Conservation (phyloP, 352 stramenopile species). For the Phytophthora citrophthora region DNA sequence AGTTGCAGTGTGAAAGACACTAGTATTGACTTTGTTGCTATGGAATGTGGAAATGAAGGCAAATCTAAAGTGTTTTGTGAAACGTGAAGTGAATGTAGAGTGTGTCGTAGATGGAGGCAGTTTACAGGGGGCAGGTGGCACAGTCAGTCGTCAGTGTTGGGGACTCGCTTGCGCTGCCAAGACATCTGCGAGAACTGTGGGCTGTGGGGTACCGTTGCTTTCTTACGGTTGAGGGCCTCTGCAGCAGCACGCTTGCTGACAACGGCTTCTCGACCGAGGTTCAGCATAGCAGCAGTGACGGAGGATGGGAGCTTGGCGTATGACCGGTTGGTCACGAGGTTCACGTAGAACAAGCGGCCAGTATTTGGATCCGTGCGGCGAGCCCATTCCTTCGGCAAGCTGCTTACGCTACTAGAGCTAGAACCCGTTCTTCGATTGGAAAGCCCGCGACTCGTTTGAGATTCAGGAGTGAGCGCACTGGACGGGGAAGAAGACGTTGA, state of each 20-base stretch:
- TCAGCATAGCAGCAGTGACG: conserved; percentile 73
- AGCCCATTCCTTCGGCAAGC: conserved; percentile 81
- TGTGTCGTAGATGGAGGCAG: conserved; percentile 16
- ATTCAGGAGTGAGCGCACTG: conserved; percentile 50
- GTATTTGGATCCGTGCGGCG: conserved; percentile 81
- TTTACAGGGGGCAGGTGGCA: conserved; percentile 9
- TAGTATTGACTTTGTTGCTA: conserved; percentile 3
- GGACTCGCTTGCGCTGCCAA: conserved; percentile 72
- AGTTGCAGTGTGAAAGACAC: conserved; percentile 18
- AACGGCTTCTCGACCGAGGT: conserved; percentile 41
- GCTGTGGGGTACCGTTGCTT: conserved; percentile 69
- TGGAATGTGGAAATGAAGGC: conserved; percentile 21
- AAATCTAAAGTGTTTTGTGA: conserved; percentile 23
- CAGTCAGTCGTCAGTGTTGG: conserved; percentile 42
- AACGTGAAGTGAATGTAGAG: conserved; percentile 13
- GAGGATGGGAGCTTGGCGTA: conserved; percentile 81
- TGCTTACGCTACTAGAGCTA: conserved; percentile 32
- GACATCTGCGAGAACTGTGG: conserved; percentile 86
- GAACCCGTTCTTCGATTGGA: conserved; percentile 38
- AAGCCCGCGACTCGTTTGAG: conserved; percentile 31
- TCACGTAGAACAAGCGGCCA: conserved; percentile 82
- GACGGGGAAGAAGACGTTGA: conserved; percentile 41
- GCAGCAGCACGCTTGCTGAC: conserved; percentile 34
- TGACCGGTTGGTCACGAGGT: conserved; percentile 84
- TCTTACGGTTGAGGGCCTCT: conserved; percentile 42